These are phyloP conservation scores for Thielaviopsis musarum DNA, from an alignment of 2,329 filamentous ascomycete species.

Conservation along the genomic window DNA sequence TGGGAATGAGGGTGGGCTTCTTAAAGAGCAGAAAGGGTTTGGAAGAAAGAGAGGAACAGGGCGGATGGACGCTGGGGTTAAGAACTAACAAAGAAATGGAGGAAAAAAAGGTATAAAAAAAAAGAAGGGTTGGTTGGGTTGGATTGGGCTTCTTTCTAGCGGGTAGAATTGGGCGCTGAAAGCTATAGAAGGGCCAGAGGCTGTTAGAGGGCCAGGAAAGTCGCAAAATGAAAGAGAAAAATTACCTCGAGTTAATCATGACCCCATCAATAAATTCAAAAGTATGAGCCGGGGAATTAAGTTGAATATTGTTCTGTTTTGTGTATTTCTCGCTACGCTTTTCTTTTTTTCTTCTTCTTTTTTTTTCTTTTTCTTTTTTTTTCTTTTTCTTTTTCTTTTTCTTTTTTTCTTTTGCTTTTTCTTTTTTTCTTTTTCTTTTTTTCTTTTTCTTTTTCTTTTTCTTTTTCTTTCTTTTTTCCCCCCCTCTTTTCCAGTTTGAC, in stretches of 20 bases:
- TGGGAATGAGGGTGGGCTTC: neutral
- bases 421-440: neutral
- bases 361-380: too few species aligned
- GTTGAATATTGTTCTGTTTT: neutral
- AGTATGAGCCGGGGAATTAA: neutral
- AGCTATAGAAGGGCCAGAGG: too few species aligned
- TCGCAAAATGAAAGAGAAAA: neutral
- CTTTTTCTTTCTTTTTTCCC: neutral
- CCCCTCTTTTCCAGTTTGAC: too few species aligned
- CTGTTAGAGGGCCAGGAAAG: neutral
- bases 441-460: neutral
- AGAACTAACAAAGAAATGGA: neutral
- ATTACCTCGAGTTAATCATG: neutral
- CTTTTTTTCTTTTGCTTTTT: neutral
- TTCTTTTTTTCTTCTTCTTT: too few species aligned
- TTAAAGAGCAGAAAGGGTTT: conserved; percentile 6
- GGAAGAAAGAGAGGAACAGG: neutral
- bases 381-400: too few species aligned
- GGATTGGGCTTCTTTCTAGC: neutral
- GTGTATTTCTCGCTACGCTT: too few species aligned
- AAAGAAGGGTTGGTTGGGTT: neutral
- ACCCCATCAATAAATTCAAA: neutral
- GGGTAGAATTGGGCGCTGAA: neutral
- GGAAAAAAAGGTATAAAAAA: neutral
- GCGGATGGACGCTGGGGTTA: neutral